These are phyloP conservation scores for Thoreauomyces humboldtii DNA, from an alignment of 192 early-diverging fungal genomes.

Conservation along the genomic window DNA sequence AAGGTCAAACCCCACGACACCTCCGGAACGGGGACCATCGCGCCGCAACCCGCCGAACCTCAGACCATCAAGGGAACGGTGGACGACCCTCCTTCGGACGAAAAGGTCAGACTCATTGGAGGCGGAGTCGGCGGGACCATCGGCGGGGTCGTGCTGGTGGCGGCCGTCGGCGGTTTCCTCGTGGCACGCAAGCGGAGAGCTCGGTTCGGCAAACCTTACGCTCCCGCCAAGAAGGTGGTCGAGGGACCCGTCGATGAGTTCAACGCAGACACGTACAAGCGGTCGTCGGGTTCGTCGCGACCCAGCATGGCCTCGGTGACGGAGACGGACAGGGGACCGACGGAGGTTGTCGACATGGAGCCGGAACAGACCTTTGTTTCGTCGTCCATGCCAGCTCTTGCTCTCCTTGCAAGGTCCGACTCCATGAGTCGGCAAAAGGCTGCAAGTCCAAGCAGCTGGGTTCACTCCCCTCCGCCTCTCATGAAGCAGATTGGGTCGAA, in stretches of 20 bases:
- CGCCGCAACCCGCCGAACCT: neutral
- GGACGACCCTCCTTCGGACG: too few relatives aligned
- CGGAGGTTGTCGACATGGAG: too few relatives aligned
- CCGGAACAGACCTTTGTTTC: neutral
- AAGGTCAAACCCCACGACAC: too few relatives aligned
- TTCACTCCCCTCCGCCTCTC: neutral
- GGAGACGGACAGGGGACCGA: too few relatives aligned
- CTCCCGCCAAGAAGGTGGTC: neutral
- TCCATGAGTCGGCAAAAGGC: conserved; percentile 1
- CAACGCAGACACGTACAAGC: neutral
- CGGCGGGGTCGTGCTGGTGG: conserved; percentile 2
- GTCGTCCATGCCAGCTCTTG: conserved; percentile 7
- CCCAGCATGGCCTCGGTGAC: neutral
- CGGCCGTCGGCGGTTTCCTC: neutral
- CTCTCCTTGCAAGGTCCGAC: neutral
- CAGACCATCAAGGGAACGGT: too few relatives aligned
- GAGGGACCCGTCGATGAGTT: conserved; percentile 9
- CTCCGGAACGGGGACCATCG: neutral
- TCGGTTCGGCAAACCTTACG: neutral
- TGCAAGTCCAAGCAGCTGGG: neutral
- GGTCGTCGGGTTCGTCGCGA: neutral
- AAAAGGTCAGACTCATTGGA: neutral
- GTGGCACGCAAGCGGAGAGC: conserved; percentile 2
- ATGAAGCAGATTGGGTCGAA: neutral
- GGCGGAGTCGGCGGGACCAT: conserved; percentile 20